Conservation (phyloP, 2,329 filamentous ascomycete genomes). For the Epichloe festucae region DNA sequence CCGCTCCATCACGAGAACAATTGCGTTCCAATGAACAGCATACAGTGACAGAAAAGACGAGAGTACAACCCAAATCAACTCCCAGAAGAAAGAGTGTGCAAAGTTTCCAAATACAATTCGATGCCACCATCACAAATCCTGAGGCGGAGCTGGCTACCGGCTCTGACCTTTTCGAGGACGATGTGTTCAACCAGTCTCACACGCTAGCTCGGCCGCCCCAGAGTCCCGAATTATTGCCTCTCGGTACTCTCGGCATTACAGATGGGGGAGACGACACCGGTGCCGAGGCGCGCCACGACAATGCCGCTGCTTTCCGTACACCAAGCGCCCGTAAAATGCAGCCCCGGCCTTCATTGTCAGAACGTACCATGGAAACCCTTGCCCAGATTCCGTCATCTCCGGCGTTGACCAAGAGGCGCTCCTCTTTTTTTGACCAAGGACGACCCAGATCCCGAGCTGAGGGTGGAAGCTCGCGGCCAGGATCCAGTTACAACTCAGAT, state of each 20-base stretch:
- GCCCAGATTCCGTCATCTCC: conserved; percentile 69
- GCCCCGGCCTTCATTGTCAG: conserved; percentile 52
- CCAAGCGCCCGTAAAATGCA: conserved; percentile 12
- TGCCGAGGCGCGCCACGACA: conserved; percentile 5
- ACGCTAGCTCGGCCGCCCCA: background rate
- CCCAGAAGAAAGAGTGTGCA: conserved; percentile 6
- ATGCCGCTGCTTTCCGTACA: conserved; percentile 8
- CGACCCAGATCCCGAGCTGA: conserved; percentile 38
- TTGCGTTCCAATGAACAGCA: conserved; percentile 7
- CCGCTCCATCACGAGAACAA: conserved; percentile 10
- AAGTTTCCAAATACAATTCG: conserved; percentile 5
- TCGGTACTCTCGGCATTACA: background rate
- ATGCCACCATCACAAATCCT: background rate
- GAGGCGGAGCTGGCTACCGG: background rate
- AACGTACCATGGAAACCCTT: conserved; percentile 77
- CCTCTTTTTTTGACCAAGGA: conserved; percentile 59
- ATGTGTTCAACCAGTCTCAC: background rate
- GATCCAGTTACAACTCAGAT: conserved; percentile 50
- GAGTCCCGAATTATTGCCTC: background rate
- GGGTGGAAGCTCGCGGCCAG: conserved; percentile 34
- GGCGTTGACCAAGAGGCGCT: conserved; percentile 49
- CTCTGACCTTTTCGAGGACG: background rate
- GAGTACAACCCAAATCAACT: conserved; percentile 7
- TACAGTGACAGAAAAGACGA: conserved; percentile 2
- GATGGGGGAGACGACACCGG: background rate